Evolutionary conservation across 345 rosid species (phyloP), one percentile per base, ranked within the genome.

Genomic region (Combretum micranthum): DNA sequence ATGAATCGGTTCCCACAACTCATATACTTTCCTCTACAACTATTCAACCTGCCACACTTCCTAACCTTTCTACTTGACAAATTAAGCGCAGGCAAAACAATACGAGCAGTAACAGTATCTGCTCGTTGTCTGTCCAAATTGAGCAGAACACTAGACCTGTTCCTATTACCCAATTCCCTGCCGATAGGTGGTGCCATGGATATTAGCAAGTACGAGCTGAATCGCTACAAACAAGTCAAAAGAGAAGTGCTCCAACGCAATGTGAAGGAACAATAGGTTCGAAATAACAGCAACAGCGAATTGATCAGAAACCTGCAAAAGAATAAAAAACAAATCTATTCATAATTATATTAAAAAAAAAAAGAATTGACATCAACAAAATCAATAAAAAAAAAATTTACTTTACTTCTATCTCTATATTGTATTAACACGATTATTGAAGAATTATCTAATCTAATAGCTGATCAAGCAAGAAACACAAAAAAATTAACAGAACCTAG

Each of bases 11-110:
- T 59, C 42, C 63, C 77, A 57, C 57, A 70, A 60, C 60, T 58
- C 44, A 26, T 39, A 63, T 61, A 42, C 50, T 69, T 61, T 50
- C 74, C 71, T 47, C 46, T 57, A 45, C 49, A 63, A 25, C 69
- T 69, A 32, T 65, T 68, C 19, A 83, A 16, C 62, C 71, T 83
- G 59, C 84, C 77, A 15, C 88, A 79, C 63, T 87, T 88, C 4
- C 72, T 74, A 53, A 26, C 65, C 64, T 62, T 64, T 20, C 60
- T 72, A 5, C 57, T 21, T 44, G 67, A 62, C 2, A 48, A 57
- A 42, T 75, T 61, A 62, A 66, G 55, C 22, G 80, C 18, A 3
- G 13, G 48, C 2, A 20, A 43, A 44, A 44, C 57, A 20, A 59
- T 25, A 46, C 60, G 56, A 16, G 89, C 65, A 54, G 68, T 56